A percentile compares a stretch with the other conserved stretches of the same genome.
Conservation (phyloP, 148 eudicot species). For the Rhododendron williamsianum region DNA sequence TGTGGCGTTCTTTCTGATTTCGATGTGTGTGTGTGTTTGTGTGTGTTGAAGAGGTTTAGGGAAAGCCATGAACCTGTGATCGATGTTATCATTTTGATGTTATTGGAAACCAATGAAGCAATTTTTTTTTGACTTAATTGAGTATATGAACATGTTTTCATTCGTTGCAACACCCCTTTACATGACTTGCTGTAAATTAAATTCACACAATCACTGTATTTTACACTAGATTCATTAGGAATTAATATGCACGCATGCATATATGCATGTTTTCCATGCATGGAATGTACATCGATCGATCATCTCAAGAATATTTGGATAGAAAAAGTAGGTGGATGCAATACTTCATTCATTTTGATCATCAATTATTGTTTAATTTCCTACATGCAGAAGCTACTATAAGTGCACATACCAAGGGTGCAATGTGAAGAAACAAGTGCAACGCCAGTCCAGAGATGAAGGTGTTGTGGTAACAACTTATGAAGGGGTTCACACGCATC, state of each 20-base stretch:
- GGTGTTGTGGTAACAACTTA: conserved; percentile 61
- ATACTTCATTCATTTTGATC: too few species aligned
- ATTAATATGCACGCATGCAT: not conserved
- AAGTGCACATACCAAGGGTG: conserved; percentile 63
- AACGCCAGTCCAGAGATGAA: conserved; percentile 56
- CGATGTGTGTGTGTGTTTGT: not conserved
- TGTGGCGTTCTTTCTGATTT: not conserved
- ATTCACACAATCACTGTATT: not conserved
- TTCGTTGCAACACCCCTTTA: not conserved
- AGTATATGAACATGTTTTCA: not conserved
- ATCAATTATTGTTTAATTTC: not conserved
- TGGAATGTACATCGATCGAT: not conserved
- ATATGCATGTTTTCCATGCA: not conserved
- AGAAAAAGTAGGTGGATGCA: not conserved
- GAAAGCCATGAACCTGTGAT: not conserved
- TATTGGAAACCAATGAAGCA: too few species aligned
- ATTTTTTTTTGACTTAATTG: too few species aligned
- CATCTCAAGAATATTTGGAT: not conserved
- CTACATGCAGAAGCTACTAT: conserved; percentile 48
- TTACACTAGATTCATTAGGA: not conserved
- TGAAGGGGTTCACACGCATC: conserved; percentile 62
- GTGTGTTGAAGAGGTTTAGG: not conserved
- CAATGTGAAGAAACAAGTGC: conserved; percentile 69
- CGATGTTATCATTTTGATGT: too few species aligned
- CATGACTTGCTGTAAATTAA: not conserved